Evolutionary conservation across 129 eudicot species (phyloP).

Genomic region (Scalesia atractyloides): DNA sequence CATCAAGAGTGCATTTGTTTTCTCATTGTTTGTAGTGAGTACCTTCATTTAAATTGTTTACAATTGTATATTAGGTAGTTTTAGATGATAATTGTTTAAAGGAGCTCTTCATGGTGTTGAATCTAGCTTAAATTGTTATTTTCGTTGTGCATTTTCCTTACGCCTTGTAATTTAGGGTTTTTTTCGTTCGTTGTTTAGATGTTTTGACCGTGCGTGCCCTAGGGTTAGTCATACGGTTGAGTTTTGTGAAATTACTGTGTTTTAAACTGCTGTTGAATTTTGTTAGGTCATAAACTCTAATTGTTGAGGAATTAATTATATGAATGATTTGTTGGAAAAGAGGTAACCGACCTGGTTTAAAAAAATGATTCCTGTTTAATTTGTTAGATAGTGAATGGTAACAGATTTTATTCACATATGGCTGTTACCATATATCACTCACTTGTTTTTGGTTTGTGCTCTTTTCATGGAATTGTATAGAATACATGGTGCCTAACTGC

Average conservation of each 20-base stretch:
- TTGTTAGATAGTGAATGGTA: background rate
- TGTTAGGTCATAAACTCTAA: background rate
- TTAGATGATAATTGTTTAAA: background rate
- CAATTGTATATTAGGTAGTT: background rate
- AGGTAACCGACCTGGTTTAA: background rate
- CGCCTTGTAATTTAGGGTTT: slow-evolving; percentile 24
- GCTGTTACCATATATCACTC: background rate
- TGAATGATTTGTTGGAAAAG: background rate
- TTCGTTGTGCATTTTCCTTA: slow-evolving; percentile 9
- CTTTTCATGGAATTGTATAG: background rate
- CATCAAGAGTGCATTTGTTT: background rate
- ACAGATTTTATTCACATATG: background rate
- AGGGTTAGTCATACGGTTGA: slow-evolving; percentile 5
- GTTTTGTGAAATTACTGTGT: background rate
- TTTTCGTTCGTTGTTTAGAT: background rate
- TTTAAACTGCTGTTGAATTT: background rate
- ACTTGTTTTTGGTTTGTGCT: background rate
- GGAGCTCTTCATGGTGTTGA: no score
- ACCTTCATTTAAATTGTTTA: background rate
- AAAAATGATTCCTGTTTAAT: background rate
- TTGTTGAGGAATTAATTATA: background rate
- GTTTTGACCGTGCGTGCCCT: slow-evolving; percentile 5
- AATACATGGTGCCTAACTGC: background rate
- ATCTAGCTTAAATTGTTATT: background rate
- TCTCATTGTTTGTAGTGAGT: slow-evolving; percentile 1